phyloP scores from a whole-genome alignment of 441 rosid species.

The Erysimum cheiri region DNA sequence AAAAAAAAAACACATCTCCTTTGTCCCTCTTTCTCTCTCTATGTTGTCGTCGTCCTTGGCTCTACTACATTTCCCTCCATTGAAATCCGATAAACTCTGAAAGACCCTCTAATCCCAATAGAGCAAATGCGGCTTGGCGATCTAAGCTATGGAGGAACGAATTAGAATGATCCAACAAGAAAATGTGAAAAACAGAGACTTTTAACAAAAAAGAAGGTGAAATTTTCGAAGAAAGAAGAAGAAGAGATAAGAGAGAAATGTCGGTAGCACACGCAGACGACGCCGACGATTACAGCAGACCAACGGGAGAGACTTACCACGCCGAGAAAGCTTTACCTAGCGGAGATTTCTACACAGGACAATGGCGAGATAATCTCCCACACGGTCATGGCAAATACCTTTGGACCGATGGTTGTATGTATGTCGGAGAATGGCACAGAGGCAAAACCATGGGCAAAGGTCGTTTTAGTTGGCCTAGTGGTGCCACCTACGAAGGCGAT shows the following conservation, averaged over 20 bases:
- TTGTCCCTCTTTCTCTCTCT: constrained; percentile 21
- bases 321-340: constrained; percentile 63
- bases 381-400: constrained; percentile 88
- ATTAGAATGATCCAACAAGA: constrained; percentile 53
- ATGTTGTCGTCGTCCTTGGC: constrained; percentile 12
- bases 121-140: constrained; percentile 45
- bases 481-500: constrained; percentile 95
- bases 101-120: constrained; percentile 31
- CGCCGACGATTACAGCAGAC: constrained; percentile 59
- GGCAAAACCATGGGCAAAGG: constrained; percentile 92
- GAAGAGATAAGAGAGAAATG: constrained; percentile 54
- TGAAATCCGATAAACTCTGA: constrained; percentile 9
- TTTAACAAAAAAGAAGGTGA: background rate
- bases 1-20: constrained; percentile 30
- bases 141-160: constrained; percentile 54
- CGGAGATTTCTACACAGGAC: constrained; percentile 88
- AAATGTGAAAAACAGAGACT: constrained; percentile 9
- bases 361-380: constrained; percentile 68
- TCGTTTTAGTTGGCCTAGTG: constrained; percentile 90
- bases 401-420: constrained; percentile 96
- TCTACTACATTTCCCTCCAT: constrained; percentile 38
- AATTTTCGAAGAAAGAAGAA: constrained; percentile 38
- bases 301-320: constrained; percentile 50
- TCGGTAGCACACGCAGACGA: constrained; percentile 90
- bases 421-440: constrained; percentile 82